Evolutionary conservation across 495 filamentous ascomycete species (phyloP).

Genomic region (Peziza echinospora): DNA sequence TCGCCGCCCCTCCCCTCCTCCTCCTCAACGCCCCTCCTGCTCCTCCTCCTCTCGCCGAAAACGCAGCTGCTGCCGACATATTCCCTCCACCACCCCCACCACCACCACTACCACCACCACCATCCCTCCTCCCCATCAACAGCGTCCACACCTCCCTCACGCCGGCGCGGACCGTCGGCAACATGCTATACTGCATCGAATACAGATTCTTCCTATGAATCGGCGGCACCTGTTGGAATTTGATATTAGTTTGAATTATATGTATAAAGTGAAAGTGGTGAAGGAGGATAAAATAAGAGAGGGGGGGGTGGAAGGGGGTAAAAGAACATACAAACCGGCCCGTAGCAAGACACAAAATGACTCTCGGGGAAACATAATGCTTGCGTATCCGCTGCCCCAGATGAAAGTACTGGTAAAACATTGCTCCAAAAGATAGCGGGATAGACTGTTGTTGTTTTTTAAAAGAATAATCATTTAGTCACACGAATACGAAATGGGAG

Average conservation of each 20-base stretch:
- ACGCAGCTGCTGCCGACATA: too few relatives aligned
- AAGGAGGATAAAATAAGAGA: too few relatives aligned
- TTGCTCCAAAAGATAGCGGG: conserved; percentile 67
- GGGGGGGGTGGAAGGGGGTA: too few relatives aligned
- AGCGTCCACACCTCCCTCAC: conserved; percentile 68
- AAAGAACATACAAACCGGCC: conserved; percentile 45
- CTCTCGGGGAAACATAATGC: conserved; percentile 76
- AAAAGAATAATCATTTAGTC: too few relatives aligned
- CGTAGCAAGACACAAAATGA: conserved; percentile 68
- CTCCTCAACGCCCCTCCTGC: too few relatives aligned
- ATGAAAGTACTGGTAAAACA: conserved; percentile 96
- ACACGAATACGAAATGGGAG: too few relatives aligned
- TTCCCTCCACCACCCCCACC: too few relatives aligned
- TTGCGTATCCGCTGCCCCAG: conserved; percentile 78
- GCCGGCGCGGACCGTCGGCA: conserved; percentile 58
- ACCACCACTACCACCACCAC: too few relatives aligned
- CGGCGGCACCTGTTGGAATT: conserved; percentile 39
- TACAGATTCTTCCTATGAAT: conserved; percentile 89
- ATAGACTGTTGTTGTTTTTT: conserved; percentile 37
- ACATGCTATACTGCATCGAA: conserved; percentile 94
- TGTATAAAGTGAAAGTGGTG: conserved; percentile 4
- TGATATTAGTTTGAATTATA: not conserved
- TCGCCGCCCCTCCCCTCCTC: too few relatives aligned
- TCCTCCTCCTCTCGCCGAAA: too few relatives aligned
- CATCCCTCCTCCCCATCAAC: too few relatives aligned